Base-by-base conservation (phyloP, 169 alveolate species). In the Theileria orientalis region DNA sequence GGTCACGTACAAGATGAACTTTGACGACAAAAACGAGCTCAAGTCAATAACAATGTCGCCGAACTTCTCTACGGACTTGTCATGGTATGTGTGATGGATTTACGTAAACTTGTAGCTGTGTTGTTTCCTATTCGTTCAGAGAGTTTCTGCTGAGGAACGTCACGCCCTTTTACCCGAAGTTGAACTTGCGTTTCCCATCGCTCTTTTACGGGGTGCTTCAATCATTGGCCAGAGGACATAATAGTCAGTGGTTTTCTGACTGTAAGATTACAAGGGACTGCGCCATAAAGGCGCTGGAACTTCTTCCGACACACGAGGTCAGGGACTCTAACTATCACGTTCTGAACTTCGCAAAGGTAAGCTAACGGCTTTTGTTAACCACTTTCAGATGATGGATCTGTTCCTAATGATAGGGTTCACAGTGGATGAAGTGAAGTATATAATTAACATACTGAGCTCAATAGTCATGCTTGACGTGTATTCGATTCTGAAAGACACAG, bases 1-100 rank as follows among this genome's bases (percentile, higher is more conserved):
- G 87, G 59, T 73, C 32, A 63, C 73, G 16, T 79, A 71, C 63
- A 63, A 57, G 56, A 30, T 79, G 52, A 69, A 79, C 49, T 79
- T 79, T 40, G 71, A 41, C 51, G 60, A 19, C 14, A 44, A 40
- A 0, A 57, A 69, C 57, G 23, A 60, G 1, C 11, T 79, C 11
- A 27, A n/a, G 5, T 69, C 87, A 14, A 19, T 79, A 9, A 79
- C 27, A 47, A 13, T 79, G 37, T 33, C 69, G 19, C 87, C 87
- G 6, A 79, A 79, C 25, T 49, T 79, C 75, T 69, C 83, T 7
- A 71, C 87, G 0, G 87, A 79, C 27, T 40, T 67, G 3, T 69
- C 87, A 23, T 63, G 77, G 76, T 70, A 30, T 32, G 19, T 14
- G 30, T 25, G n/a, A n/a, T 21, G 44, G n/a, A 40, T 3, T 19